Base-by-base conservation (phyloP, 164 flowering plant species). In the Sedum album region DNA sequence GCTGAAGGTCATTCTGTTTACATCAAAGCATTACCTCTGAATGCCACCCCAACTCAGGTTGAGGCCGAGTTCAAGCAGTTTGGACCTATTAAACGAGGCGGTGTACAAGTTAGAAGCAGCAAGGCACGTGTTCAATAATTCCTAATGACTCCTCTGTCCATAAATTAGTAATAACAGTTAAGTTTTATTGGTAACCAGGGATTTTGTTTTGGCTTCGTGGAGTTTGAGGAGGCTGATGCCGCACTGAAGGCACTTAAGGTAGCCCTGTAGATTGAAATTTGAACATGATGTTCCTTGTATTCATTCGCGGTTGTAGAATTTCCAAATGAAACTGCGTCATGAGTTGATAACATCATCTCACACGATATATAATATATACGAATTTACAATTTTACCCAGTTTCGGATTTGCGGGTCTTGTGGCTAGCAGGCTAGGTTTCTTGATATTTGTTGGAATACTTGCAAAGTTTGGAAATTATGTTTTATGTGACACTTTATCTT, bases 171-270 rank as follows among this genome's bases (percentile, higher is more conserved):
- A 5, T 21, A 17, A 41, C 46, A 1, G 1, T 9, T 36, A 2
- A 25, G 1, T 65, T 38, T 18, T 36, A 33, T 26, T 67, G 72
- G 69, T 81, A 77, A 66, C 66, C 88, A 88, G 80, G 96, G 82
- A 60, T 82, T 88, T 66, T 86, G 87, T 73, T 90, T 84, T 84
- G 96, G 94, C 6, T 90, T 88, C 78, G 90, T 90, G 75, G 90
- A 88, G 61, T 90, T 86, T 78, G 94, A 88, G 76, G 85, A 38
- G 61, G 79, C 89, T 51, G 78, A 66, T 76, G 80, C 96, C 31
- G 87, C 81, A 36, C 86, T 82, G 77, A 77, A 74, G 46, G 84
- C 84, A 20, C 49, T 77, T 10, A 67, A 77, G 80, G 75, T 75
- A 49, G 31, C n/a, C n/a, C n/a, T n/a, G n/a, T n/a, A n/a, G n/a